A percentile compares a stretch with the other conserved stretches of the same genome.
phyloP scores from a whole-genome alignment of 202 grass and related monocot genomes.

The Tripidium arundinaceum region DNA sequence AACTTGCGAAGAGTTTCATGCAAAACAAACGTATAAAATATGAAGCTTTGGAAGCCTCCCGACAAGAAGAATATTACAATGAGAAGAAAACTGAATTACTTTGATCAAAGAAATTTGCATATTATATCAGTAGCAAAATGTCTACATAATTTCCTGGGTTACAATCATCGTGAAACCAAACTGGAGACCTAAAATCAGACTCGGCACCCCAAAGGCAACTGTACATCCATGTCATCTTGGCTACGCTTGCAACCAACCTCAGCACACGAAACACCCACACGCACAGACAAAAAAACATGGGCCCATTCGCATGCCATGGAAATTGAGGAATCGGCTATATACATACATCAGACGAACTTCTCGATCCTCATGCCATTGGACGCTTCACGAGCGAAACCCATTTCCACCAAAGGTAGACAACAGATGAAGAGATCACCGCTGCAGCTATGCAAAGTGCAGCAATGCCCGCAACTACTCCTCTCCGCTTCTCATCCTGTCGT shows the following conservation, averaged over 20 bases:
- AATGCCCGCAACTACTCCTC: slow-evolving; percentile 45
- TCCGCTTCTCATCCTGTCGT: slow-evolving; percentile 9
- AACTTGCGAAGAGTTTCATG: too few relatives aligned
- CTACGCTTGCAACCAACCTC: not conserved
- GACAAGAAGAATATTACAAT: too few relatives aligned
- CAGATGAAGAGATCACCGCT: slow-evolving; percentile 38
- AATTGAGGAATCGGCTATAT: slow-evolving; percentile 7
- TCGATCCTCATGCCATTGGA: slow-evolving; percentile 22
- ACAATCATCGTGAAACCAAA: not conserved
- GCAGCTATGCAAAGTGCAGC: slow-evolving; percentile 43
- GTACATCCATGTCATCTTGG: slow-evolving; percentile 18
- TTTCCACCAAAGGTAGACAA: slow-evolving; percentile 61
- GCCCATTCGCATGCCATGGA: not conserved
- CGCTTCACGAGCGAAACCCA: slow-evolving; percentile 39
- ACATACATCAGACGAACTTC: not conserved
- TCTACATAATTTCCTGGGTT: not conserved
- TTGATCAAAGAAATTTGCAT: too few relatives aligned
- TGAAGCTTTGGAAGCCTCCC: not conserved
- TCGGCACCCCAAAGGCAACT: not conserved
- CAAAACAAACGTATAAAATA: not conserved
- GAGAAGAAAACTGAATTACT: too few relatives aligned
- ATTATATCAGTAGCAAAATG: not conserved
- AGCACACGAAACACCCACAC: not conserved
- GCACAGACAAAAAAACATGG: not conserved
- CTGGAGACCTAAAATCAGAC: not conserved